phyloP scores from a whole-genome alignment of 768 basidiomycete genomes.

The Cystobasidium ongulense region DNA sequence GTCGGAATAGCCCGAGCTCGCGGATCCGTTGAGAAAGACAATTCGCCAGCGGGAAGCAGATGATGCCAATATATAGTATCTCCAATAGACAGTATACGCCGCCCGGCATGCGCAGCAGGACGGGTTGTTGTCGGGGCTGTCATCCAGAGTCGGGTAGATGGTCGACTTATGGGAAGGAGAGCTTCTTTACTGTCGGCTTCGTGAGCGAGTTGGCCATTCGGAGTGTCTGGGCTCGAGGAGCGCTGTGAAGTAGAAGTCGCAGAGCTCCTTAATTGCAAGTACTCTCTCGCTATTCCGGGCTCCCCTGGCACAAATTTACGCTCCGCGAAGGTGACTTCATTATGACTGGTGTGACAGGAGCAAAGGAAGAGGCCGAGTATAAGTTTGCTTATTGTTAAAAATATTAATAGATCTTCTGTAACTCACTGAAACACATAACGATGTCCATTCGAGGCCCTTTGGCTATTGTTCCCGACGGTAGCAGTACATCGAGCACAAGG shows the following conservation, averaged over 20 bases:
- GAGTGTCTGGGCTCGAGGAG: not conserved
- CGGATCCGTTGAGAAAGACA: constrained; percentile 32
- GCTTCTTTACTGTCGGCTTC: not conserved
- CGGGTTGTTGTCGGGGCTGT: not conserved
- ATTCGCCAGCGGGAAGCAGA: constrained; percentile 35
- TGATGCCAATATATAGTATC: constrained; percentile 40
- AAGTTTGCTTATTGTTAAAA: too few species aligned
- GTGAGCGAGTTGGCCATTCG: not conserved
- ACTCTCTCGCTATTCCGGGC: not conserved
- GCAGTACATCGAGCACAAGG: constrained; percentile 65
- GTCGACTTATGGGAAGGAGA: not conserved
- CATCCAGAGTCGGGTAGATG: not conserved
- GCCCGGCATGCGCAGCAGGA: not conserved
- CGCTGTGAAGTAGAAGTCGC: not conserved
- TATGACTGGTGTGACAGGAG: constrained; percentile 5
- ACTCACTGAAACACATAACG: constrained; percentile 74
- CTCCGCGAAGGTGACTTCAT: constrained; percentile 36
- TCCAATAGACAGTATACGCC: constrained; percentile 22
- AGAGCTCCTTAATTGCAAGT: not conserved
- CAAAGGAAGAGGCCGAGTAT: not conserved
- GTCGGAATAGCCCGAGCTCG: not conserved
- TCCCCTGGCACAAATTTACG: constrained; percentile 30
- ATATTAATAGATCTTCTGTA: not conserved
- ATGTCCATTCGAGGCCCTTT: constrained; percentile 63
- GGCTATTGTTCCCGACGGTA: constrained; percentile 51